These are phyloP conservation scores for Aspergillus biplanus DNA, from an alignment of 495 filamentous ascomycete genomes.

Conservation along the genomic window DNA sequence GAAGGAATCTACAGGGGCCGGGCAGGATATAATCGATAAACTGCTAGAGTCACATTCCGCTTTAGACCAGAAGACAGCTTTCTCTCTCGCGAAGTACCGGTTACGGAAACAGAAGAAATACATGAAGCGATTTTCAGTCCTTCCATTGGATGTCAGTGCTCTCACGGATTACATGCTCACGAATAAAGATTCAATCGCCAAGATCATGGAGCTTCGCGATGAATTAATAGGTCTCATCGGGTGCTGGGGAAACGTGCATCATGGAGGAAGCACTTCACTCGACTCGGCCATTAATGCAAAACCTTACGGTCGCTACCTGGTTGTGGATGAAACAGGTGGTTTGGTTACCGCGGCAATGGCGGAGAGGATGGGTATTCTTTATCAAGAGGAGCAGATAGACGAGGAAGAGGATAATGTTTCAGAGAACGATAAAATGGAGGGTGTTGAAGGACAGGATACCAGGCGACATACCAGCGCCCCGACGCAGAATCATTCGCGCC, in stretches of 20 bases:
- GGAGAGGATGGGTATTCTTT: slow-evolving; percentile 86
- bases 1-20: slow-evolving; percentile 71
- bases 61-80: slow-evolving; percentile 91
- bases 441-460: slow-evolving; percentile 12
- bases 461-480: slow-evolving; percentile 6
- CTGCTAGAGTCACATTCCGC: slow-evolving; percentile 82
- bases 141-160: slow-evolving; percentile 77
- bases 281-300: slow-evolving; percentile 33
- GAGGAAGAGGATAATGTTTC: background rate
- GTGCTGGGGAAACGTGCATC: slow-evolving; percentile 68
- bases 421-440: slow-evolving; percentile 8
- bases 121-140: slow-evolving; percentile 78
- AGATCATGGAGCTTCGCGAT: slow-evolving; percentile 86
- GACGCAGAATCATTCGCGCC: slow-evolving; percentile 28
- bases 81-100: slow-evolving; percentile 92
- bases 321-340: slow-evolving; percentile 89
- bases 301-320: slow-evolving; percentile 76
- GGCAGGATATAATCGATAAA: slow-evolving; percentile 86
- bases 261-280: slow-evolving; percentile 38
- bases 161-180: slow-evolving; percentile 74
- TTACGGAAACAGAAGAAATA: slow-evolving; percentile 94
- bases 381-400: slow-evolving; percentile 49
- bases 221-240: slow-evolving; percentile 78
- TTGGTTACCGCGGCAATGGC: slow-evolving; percentile 86
- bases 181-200: slow-evolving; percentile 69